phyloP scores from a whole-genome alignment of 768 basidiomycete genomes.

The Collybiopsis confluens region DNA sequence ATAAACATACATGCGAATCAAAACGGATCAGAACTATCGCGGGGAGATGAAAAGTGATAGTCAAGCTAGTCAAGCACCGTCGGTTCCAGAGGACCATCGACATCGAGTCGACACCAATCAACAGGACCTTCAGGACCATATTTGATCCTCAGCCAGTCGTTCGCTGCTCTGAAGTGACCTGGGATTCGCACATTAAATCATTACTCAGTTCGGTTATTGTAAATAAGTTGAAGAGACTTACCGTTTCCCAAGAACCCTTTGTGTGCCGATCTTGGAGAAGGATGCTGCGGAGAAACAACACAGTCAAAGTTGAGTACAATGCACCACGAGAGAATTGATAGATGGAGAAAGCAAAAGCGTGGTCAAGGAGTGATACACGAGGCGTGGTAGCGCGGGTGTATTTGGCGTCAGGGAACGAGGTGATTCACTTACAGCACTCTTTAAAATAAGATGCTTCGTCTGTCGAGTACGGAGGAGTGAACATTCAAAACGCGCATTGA shows the following conservation, averaged over 20 bases:
- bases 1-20: no score
- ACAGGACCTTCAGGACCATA: conserved; percentile 72
- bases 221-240: no score
- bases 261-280: conserved; percentile 74
- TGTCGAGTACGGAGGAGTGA: conserved; percentile 21
- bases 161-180: conserved; percentile 84
- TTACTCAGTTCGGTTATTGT: no score
- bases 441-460: conserved; percentile 79
- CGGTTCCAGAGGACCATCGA: no score
- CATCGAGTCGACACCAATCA: conserved; percentile 57
- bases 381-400: not conserved
- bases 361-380: no score
- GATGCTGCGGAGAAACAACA: conserved; percentile 64
- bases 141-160: conserved; percentile 77
- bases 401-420: not conserved
- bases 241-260: conserved; percentile 85
- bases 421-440: conserved; percentile 56
- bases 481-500: not conserved
- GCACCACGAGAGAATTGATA: no score
- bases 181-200: no score
- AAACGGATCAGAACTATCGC: no score
- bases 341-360: conserved; percentile 8
- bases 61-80: no score
- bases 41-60: no score
- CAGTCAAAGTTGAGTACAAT: no score